Conservation (phyloP, 75 land plant species). For the Picea glauca region DNA sequence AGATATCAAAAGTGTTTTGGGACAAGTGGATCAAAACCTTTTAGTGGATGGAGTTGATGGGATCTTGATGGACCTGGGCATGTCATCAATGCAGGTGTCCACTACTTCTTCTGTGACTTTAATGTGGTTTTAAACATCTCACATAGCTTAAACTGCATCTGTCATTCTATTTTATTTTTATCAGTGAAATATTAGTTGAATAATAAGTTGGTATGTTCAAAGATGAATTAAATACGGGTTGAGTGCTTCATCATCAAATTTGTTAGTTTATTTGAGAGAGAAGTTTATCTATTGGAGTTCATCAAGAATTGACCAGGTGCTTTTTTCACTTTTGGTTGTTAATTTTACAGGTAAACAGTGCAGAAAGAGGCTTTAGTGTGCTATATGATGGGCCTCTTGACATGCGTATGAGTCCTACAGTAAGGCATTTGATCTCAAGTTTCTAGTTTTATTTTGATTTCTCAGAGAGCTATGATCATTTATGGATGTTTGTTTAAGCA, state of each 20-base stretch:
- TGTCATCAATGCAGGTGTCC: constrained; percentile 99
- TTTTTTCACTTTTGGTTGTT: background rate
- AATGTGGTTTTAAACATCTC: background rate
- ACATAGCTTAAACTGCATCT: background rate
- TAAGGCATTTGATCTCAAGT: constrained; percentile 16
- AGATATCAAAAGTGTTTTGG: constrained; percentile 51
- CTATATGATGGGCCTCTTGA: constrained; percentile 85
- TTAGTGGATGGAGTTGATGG: constrained; percentile 73
- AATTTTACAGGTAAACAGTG: constrained; percentile 64
- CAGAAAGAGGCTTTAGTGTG: constrained; percentile 88
- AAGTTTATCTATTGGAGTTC: background rate
- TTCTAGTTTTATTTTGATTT: background rate
- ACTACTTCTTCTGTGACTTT: background rate
- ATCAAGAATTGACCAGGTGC: background rate
- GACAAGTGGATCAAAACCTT: constrained; percentile 38
- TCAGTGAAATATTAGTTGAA: background rate
- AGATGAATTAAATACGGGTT: background rate
- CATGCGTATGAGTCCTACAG: constrained; percentile 97
- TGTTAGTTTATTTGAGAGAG: background rate
- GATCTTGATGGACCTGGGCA: constrained; percentile 94
- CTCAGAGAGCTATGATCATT: background rate
- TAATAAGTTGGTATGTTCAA: background rate
- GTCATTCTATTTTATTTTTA: background rate
- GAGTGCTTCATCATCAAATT: background rate
- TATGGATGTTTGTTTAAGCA: background rate